Evolutionary conservation across 805 yeast species (phyloP), one percentile per base, ranked within the genome.

Genomic region (Ogataea nakhonphanomensis): DNA sequence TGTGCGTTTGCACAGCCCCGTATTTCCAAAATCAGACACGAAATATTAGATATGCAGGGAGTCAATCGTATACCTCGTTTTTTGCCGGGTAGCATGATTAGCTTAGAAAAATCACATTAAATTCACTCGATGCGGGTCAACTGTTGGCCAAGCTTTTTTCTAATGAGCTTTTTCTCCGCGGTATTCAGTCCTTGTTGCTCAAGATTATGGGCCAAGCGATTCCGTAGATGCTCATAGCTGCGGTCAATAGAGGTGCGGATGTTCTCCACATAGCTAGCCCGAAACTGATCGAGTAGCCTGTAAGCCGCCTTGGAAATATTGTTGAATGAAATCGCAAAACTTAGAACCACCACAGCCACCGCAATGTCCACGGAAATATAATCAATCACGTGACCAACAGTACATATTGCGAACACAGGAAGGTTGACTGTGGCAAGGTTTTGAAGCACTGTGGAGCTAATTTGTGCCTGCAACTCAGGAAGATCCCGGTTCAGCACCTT

Each of bases 261-360:
- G 28, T 34, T 44, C 11, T 57, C 58, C n/a, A 53, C 27, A 40
- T 58, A 59, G 55, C 57, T 48, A 22, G 41, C 45, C 22, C 51
- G 50, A 42, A 59, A 59, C 24, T 41, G 45, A 17, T 35, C 29
- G 26, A 59, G 41, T 2, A 35, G 40, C 28, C 39, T 23, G 20
- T 33, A 41, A 15, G 54, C 49, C 9, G 45, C 48, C 36, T 51
- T 53, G 20, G 58, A 56, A 13, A 60, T 47, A 24, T 43, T 46
- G 41, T 56, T 57, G 7, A 59, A 46, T 9, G 62, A 46, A 3
- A 61, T 24, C 2, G 57, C 61, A 25, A 58, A 35, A 38, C 61
- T 55, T 22, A 61, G 50, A 13, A 50, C 48, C 17, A 58, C 45
- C 10, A 61, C 22, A 1, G 66, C 62, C 35, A 54, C 39, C 3